Base-by-base conservation (phyloP, 768 basidiomycete genomes). In the Leccinum olivaceopallidum region DNA sequence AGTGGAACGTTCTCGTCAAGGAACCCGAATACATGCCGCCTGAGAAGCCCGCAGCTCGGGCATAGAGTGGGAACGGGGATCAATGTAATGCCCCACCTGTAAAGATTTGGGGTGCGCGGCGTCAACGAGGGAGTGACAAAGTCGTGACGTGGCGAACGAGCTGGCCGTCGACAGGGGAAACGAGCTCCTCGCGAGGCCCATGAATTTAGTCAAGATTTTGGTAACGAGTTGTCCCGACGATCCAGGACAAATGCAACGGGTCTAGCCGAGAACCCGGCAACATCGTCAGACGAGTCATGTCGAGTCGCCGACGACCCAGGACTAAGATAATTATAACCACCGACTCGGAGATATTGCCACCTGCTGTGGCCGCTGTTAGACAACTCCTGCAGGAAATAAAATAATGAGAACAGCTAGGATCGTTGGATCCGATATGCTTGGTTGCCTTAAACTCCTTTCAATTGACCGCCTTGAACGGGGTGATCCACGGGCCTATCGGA, bases 61-160 rank as follows among this genome's bases (percentile, higher is more conserved):
- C 18, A 47, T 70, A 66, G 58, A 60, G 60, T 37, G 70, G 66
- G 28, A 28, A 56, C 26, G 62, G 61, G 61, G 62, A 61, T 60
- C 60, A 54, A 56, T 32, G 30, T 42, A 60, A 60, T 49, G 44
- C 68, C 49, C 36, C 42, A 60, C 57, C 22, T 26, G 47, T 39
- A 26, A 59, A 28, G 37, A 44, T 32, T 48, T 24, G 53, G 67
- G 20, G 44, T 12, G 42, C 42, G 42, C 22, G 60, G 49, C 53
- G 22, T 59, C 59, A 56, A 56, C 32, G 53, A 60, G 52, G n/a
- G 50, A 58, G 36, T 14, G 18, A 34, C 39, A 47, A 9, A 42
- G 44, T 47, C 34, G 49, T n/a, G 56, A 60, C 56, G 60, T 50
- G 37, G n/a, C 22, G 2, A 60, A 50, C 20, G 34, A 53, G 50